Evolutionary conservation across 164 flowering plant species (phyloP), one percentile per base, ranked within the genome.

Genomic region (Piper betle): DNA sequence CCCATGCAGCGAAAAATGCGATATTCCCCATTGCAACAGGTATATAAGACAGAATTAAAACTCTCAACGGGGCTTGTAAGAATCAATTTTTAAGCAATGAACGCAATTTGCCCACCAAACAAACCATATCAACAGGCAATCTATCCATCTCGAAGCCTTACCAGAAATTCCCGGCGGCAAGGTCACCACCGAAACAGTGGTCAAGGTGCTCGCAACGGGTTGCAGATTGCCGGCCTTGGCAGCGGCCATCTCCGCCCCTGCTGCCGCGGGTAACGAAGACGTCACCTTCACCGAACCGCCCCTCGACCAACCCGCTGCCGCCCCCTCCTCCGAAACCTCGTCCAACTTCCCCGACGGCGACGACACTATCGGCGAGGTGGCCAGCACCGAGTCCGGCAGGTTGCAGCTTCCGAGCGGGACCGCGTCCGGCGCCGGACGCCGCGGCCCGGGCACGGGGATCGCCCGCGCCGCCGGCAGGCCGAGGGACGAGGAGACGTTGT

Each of bases 391-490:
- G 39, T 83, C 86, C n/a, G 82, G 64, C 0, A 84, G 81, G 53
- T 84, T 79, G 66, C 80, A 87, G 68, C 94, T 87, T 50, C 90
- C 91, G 12, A 81, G 77, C 38, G 66, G 58, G 52, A 70, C 50
- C 46, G 55, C 59, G 6, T 75, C 81, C n/a, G 46, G 33, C 40
- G 55, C 12, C 11, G 66, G 66, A n/a, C 79, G 64, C 52, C 78
- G 70, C 20, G 58, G 63, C 9, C 81, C 64, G 0, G 76, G 78
- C 2, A 74, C 71, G 25, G 81, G 79, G 20, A 76, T 68, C 1
- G 80, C 48, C 16, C 71, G 71, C 57, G 63, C 54, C 4, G 70
- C 12, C 5, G 57, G 60, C 37, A 61, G 4, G 41, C 19, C 60
- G 16, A 58, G 6, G 15, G 72, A 68, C 15, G 69, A 56, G 17